Evolutionary conservation across 2,329 filamentous ascomycete species (phyloP).

Genomic region (Trichoderma cornu-damae): DNA sequence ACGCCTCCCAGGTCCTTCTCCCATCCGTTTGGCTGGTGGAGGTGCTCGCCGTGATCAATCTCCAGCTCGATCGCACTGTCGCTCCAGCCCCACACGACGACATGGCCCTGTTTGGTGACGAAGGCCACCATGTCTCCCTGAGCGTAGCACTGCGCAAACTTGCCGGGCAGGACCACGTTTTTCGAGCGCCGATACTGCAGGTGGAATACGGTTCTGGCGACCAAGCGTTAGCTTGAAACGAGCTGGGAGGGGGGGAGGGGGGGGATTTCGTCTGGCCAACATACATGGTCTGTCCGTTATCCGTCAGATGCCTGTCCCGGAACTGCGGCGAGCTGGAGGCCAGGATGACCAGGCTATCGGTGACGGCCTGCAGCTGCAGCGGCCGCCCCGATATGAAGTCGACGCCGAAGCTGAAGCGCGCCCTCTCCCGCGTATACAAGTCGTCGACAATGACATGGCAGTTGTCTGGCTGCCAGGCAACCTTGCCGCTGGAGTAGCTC

Average conservation of each 20-base stretch:
- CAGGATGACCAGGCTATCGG: slow-evolving; percentile 23
- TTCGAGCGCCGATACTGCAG: slow-evolving; percentile 22
- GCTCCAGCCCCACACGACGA: slow-evolving; percentile 25
- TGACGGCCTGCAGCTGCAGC: slow-evolving; percentile 23
- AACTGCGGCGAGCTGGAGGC: slow-evolving; percentile 6
- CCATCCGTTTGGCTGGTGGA: not conserved
- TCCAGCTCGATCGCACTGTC: slow-evolving; percentile 22
- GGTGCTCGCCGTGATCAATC: slow-evolving; percentile 7
- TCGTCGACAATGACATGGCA: slow-evolving; percentile 26
- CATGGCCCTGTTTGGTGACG: slow-evolving; percentile 22
- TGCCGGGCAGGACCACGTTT: slow-evolving; percentile 22
- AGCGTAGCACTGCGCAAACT: slow-evolving; percentile 20
- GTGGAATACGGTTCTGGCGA: slow-evolving; percentile 24
- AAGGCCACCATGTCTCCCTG: slow-evolving; percentile 22
- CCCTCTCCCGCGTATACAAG: slow-evolving; percentile 21
- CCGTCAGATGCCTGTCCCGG: not conserved
- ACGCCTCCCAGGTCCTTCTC: slow-evolving; percentile 14
- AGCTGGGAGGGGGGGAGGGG: too few species aligned
- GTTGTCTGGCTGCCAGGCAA: slow-evolving; percentile 27
- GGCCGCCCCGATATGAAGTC: slow-evolving; percentile 21
- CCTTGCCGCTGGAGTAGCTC: slow-evolving; percentile 24
- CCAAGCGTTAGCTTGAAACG: not conserved
- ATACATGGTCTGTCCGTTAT: slow-evolving; percentile 18
- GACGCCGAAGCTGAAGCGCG: slow-evolving; percentile 21
- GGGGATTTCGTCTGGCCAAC: too few species aligned